Conservation (phyloP, 192 early-diverging fungal species). For the Umbelopsis isabellina region DNA sequence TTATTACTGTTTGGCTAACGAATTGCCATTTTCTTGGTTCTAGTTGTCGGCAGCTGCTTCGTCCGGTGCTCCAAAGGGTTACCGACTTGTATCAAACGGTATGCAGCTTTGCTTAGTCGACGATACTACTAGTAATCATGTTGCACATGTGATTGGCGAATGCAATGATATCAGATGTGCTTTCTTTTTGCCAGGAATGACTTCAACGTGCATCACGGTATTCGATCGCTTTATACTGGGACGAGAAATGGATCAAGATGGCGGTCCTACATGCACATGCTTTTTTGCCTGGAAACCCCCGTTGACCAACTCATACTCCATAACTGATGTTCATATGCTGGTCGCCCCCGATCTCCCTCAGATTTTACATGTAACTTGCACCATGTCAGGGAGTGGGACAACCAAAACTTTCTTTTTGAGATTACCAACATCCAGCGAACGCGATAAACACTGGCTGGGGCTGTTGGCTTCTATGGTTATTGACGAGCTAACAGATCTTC, state of each 20-base stretch:
- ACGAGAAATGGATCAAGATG: conserved; percentile 9
- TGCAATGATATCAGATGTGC: background rate
- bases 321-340: conserved; percentile 2
- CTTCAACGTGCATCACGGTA: conserved; percentile 6
- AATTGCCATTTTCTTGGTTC: too few relatives aligned
- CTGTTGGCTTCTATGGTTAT: background rate
- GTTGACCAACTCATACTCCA: background rate
- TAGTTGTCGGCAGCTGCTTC: conserved; percentile 10
- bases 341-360: background rate
- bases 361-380: background rate
- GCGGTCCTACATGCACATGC: background rate
- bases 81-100: conserved; percentile 6
- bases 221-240: conserved; percentile 12
- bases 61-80: conserved; percentile 5
- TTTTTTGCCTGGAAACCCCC: conserved; percentile 14
- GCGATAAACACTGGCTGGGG: conserved; percentile 4
- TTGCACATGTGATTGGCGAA: conserved; percentile 15
- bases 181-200: conserved; percentile 10
- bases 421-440: background rate
- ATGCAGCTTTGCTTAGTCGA: conserved; percentile 5
- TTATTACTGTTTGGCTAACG: background rate
- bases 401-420: background rate
- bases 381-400: background rate
- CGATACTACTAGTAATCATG: background rate
- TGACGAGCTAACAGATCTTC: background rate